phyloP scores from a whole-genome alignment of 768 basidiomycete genomes.

The Psilocybe tampanensis region DNA sequence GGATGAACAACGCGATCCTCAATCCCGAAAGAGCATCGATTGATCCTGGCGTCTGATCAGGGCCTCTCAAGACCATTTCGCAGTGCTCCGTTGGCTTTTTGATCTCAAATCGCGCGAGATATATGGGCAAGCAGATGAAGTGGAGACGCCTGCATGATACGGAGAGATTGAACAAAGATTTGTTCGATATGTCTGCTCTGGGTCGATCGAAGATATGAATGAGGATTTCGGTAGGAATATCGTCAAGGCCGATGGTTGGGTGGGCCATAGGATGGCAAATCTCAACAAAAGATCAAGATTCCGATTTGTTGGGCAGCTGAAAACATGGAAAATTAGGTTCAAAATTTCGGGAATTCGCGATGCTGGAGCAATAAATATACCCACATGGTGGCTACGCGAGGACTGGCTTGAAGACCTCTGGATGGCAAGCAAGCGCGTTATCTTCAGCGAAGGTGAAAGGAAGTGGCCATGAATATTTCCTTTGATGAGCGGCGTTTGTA shows the following conservation, averaged over 20 bases:
- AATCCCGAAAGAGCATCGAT: conserved; percentile 20
- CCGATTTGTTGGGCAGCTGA: background rate
- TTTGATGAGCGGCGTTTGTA: background rate
- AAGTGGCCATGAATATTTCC: background rate
- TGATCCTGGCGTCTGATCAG: conserved; percentile 2
- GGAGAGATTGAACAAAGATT: conserved; percentile 16
- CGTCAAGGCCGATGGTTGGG: conserved; percentile 4
- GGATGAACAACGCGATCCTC: conserved; percentile 17
- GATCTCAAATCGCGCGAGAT: conserved; percentile 18
- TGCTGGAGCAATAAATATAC: background rate
- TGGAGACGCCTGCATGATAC: conserved; percentile 20
- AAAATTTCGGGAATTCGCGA: background rate
- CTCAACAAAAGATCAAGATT: background rate
- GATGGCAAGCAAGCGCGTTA: background rate
- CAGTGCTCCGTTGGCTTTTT: conserved; percentile 13
- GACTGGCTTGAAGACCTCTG: background rate
- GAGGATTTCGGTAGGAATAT: conserved; percentile 25
- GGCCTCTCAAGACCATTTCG: conserved; percentile 13
- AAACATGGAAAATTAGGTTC: background rate
- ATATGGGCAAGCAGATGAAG: conserved; percentile 18
- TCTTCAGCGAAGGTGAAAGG: background rate
- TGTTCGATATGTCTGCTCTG: conserved; percentile 6
- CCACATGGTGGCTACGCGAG: background rate
- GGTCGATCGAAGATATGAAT: conserved; percentile 21
- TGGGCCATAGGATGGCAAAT: background rate